These are phyloP conservation scores for Boehmeria nivea DNA, from an alignment of 306 rosid genomes.

Conservation along the genomic window DNA sequence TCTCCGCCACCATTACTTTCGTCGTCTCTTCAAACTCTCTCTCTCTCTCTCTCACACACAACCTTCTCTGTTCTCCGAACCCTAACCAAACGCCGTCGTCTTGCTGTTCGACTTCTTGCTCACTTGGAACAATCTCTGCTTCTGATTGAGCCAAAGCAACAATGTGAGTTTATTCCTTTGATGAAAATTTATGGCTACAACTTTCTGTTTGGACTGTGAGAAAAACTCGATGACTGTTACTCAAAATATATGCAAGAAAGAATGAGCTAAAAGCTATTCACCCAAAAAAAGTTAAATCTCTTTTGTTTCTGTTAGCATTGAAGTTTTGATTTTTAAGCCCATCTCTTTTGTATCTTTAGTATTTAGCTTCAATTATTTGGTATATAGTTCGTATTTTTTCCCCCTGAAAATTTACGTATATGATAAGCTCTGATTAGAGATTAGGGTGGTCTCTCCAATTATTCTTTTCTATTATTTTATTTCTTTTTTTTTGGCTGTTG, in stretches of 20 bases:
- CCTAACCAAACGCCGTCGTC: neutral
- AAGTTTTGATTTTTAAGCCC: too few relatives aligned
- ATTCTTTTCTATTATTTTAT: neutral
- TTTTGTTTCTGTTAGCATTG: too few relatives aligned
- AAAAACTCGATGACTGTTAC: neutral
- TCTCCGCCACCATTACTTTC: neutral
- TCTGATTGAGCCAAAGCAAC: neutral
- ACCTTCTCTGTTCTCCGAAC: neutral
- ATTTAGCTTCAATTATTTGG: neutral
- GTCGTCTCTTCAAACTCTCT: neutral
- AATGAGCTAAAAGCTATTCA: neutral
- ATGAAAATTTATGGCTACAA: neutral
- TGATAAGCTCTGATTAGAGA: too few relatives aligned
- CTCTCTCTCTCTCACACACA: too few relatives aligned
- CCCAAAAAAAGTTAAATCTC: too few relatives aligned
- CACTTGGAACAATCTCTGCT: neutral
- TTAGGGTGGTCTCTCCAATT: too few relatives aligned
- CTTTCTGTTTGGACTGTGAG: neutral
- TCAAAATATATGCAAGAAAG: neutral
- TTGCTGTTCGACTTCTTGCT: too few relatives aligned
- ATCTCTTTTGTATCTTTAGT: too few relatives aligned
- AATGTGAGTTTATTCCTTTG: slow-evolving; percentile 1
- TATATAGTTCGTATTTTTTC: neutral
- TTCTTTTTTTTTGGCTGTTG: neutral
- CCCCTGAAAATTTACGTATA: too few relatives aligned